Evolutionary conservation across 371 early-diverging fungal species (phyloP), one percentile per base, ranked within the genome.

Genomic region (Mucor racemosus): DNA sequence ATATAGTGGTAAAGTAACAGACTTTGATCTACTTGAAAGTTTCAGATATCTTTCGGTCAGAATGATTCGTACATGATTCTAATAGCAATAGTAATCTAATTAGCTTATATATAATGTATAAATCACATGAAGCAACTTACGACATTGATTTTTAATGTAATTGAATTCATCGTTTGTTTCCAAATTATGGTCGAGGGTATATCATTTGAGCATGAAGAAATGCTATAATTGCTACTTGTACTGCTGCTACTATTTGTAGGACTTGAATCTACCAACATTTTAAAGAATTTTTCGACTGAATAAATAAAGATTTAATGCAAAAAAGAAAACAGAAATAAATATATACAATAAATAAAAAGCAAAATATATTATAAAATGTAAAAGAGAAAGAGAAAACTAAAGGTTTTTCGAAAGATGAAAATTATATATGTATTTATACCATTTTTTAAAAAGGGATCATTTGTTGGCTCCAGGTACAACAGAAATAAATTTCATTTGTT

Each of bases 121-220:
- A 3, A 26, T 26, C 26, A 9, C 38, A 1, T 38, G 3, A 21
- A 19, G 5, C 13, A 21, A 17, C 62, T 56, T 33, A 67, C 68
- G 33, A 34, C 58, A n/a, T 62, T 19, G 4, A 67, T 67, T 41
- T 65, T 57, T 11, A 70, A 54, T 42, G 70, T 70, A 42, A 70
- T 70, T 57, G 70, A 62, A 36, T 66, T 53, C 26, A 62, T 33
- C 19, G 70, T 70, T 58, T 70, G 70, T 17, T 61, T 42, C 70
- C 70, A 70, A 31, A 56, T 26, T 21, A 67, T 56, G 5, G 68
- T 62, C 17, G 68, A 67, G n/a, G 62, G 68, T 48, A 53, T 65
- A 59, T 50, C 53, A 5, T 31, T 34, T 8, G 19, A 14, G 13
- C 38, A 21, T n/a, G 35, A 13, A 36, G 57, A 35, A 7, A 56